Base-by-base conservation (phyloP, 2,329 filamentous ascomycete genomes). In the Sclerotinia borealis region DNA sequence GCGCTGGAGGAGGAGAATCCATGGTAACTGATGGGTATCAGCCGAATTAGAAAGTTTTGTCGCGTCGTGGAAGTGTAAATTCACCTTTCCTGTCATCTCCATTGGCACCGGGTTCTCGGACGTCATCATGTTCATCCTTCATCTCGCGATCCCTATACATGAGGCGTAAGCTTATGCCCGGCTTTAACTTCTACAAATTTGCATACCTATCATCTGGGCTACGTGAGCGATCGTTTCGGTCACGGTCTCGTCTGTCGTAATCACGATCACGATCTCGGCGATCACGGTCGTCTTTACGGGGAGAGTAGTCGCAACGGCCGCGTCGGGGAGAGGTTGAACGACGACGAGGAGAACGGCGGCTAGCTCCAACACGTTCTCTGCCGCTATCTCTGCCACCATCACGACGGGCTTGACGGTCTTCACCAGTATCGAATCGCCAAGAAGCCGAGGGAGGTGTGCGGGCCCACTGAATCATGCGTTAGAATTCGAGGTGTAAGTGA, bases 401-500 rank as follows among this genome's bases (percentile, higher is more conserved):
- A 70, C 86, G 84, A 66, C 89, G 54, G 54, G 39, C 54, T 58
- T 39, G 86, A 68, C 87, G 89, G 73, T 92, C 90, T 73, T 90
- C 87, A 66, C 93, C 93, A 70, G 92, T 92, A 77, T 97, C 95
- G 76, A 99, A 99, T 67, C 95, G 91, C 95, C 95, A 99, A 36
- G 93, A 98, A 60, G 95, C 95, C 70, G 95, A 98, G 56, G 95
- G 95, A 73, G 95, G 95, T 73, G 95, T 99, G 72, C 95, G 91
- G 73, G 95, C 95, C 95, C 95, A 99, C 95, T 99, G 68, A 51
- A 47, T 19, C 50, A 29, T n/a, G 31, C n/a, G 17, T 66, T 54
- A 66, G 64, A 39, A 51, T n/a, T 39, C 13, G 27, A 25, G 37
- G 15, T 19, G 31, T 27, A 61, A 36, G 39, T 37, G 27, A 51